Percentiles rank a stretch among this genome's conserved stretches.
Conservation (phyloP, 2,329 filamentous ascomycete species). For the Hysterium pulicare region DNA sequence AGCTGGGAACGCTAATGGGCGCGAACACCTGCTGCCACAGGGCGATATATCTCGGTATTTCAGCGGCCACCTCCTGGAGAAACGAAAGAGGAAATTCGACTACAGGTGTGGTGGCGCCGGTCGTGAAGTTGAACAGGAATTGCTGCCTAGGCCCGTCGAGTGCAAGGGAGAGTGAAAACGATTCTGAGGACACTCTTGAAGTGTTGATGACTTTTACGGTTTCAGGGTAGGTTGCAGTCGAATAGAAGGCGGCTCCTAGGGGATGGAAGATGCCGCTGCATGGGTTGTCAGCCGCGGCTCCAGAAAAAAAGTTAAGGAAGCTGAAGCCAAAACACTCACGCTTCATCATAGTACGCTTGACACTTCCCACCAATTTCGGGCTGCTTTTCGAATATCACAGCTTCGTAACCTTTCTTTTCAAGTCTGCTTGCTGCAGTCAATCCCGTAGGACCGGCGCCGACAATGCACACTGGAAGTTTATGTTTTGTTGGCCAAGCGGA, state of each 20-base stretch:
- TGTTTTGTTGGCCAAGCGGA: slow-evolving; percentile 25
- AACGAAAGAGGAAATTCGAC: slow-evolving; percentile 21
- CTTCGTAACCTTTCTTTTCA: slow-evolving; percentile 32
- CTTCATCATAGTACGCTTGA: slow-evolving; percentile 35
- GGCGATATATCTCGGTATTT: slow-evolving; percentile 32
- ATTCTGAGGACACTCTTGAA: slow-evolving; percentile 28
- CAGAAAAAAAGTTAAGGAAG: slow-evolving; percentile 2
- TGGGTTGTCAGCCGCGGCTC: slow-evolving; percentile 31
- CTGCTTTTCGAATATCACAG: slow-evolving; percentile 36
- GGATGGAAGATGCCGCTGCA: slow-evolving; percentile 37
- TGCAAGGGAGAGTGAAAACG: slow-evolving; percentile 31
- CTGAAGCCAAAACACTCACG: slow-evolving; percentile 29
- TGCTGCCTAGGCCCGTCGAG: slow-evolving; percentile 31
- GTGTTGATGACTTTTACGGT: slow-evolving; percentile 33
- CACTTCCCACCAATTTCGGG: slow-evolving; percentile 35
- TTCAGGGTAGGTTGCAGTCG: slow-evolving; percentile 34
- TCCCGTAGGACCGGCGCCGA: slow-evolving; percentile 36
- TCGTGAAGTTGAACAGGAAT: slow-evolving; percentile 33
- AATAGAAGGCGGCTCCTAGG: slow-evolving; percentile 38
- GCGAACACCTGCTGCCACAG: slow-evolving; percentile 32
- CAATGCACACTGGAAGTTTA: slow-evolving; percentile 34
- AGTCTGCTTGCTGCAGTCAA: slow-evolving; percentile 32
- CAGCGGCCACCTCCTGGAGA: slow-evolving; percentile 21
- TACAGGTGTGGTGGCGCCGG: slow-evolving; percentile 22
- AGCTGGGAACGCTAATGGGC: slow-evolving; percentile 29